Conservation (phyloP, 441 rosid genomes). For the Jatropha multifida region DNA sequence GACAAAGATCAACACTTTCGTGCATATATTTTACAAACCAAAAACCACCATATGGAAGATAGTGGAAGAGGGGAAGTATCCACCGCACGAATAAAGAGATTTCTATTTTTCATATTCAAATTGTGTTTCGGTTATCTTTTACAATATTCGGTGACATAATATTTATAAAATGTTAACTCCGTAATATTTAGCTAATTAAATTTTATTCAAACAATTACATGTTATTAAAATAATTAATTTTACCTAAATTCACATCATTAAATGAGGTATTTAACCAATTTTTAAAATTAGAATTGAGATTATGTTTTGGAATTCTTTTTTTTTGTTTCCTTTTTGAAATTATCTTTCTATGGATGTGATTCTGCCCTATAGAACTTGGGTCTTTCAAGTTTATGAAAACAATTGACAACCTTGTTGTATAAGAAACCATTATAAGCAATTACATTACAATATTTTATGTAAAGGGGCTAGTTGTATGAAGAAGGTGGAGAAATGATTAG, state of each 20-base stretch:
- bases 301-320: neutral
- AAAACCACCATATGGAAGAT: neutral
- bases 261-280: too few species aligned
- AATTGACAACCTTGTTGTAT: constrained; percentile 24
- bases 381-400: neutral
- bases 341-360: neutral
- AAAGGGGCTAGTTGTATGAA: constrained; percentile 20
- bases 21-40: constrained; percentile 1
- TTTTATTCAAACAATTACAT: too few species aligned
- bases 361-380: neutral
- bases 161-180: too few species aligned
- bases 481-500: constrained; percentile 43
- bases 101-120: too few species aligned
- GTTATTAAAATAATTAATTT: too few species aligned
- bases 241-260: too few species aligned
- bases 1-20: constrained; percentile 8
- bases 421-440: constrained; percentile 17
- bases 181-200: too few species aligned
- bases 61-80: constrained; percentile 7
- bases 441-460: neutral
- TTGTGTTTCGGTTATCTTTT: too few species aligned
- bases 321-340: neutral
- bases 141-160: too few species aligned
- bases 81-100: constrained; percentile 22
- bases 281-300: too few species aligned